These are phyloP conservation scores for Elsinoe perseae DNA, from an alignment of 2,329 filamentous ascomycete genomes.

Conservation along the genomic window DNA sequence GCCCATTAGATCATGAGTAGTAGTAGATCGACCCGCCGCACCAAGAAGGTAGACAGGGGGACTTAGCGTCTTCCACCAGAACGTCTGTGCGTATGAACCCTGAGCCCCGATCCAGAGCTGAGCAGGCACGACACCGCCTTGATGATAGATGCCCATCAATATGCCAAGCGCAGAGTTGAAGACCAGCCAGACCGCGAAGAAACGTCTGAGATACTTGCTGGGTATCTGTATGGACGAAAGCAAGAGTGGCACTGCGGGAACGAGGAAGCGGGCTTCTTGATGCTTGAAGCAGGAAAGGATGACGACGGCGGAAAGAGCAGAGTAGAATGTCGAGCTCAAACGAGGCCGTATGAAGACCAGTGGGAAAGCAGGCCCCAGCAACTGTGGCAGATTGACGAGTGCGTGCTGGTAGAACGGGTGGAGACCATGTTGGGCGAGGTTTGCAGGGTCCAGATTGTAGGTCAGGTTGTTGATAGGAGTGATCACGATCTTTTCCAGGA, in stretches of 20 bases:
- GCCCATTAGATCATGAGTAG: constrained; percentile 66
- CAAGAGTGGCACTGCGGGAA: constrained; percentile 69
- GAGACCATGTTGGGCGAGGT: constrained; percentile 46
- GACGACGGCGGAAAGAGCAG: constrained; percentile 63
- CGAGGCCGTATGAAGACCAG: constrained; percentile 44
- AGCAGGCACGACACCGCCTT: constrained; percentile 67
- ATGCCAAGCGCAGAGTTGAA: constrained; percentile 63
- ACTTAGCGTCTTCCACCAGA: constrained; percentile 84
- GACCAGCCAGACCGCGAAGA: constrained; percentile 56
- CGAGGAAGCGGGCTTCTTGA: constrained; percentile 70
- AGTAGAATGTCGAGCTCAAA: constrained; percentile 56
- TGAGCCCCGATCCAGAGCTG: constrained; percentile 68
- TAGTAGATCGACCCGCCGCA: constrained; percentile 64
- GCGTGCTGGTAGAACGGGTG: constrained; percentile 48
- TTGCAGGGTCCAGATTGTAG: constrained; percentile 43
- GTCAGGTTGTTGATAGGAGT: constrained; percentile 47
- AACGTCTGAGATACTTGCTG: constrained; percentile 40
- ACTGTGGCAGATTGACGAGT: constrained; percentile 44
- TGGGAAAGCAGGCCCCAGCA: constrained; percentile 45
- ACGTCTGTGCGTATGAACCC: constrained; percentile 56
- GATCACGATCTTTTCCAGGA: constrained; percentile 49
- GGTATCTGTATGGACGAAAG: constrained; percentile 65
- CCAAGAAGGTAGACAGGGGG: constrained; percentile 74
- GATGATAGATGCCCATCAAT: constrained; percentile 75
- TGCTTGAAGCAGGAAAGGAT: constrained; percentile 69